These are phyloP conservation scores for Ophiostoma australiae DNA, from an alignment of 2,329 filamentous ascomycete species.

Conservation along the genomic window DNA sequence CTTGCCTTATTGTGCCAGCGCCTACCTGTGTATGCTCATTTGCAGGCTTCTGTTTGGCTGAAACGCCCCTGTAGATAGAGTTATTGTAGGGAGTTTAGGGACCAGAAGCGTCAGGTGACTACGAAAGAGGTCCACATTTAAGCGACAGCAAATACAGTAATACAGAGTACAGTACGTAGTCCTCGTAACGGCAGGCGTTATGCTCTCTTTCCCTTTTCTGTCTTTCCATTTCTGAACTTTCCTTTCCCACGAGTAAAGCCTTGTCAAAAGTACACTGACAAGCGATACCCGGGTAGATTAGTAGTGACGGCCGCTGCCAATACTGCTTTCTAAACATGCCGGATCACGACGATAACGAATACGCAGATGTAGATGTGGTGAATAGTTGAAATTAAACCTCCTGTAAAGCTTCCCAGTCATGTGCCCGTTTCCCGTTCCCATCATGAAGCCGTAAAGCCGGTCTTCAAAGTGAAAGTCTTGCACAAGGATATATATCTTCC, in stretches of 20 bases:
- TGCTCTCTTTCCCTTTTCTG: not conserved
- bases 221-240: not conserved
- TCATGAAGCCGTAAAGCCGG: slow-evolving; percentile 18
- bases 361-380: not conserved
- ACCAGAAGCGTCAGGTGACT: not conserved
- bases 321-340: not conserved
- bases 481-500: slow-evolving; percentile 23
- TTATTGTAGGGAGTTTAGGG: not conserved
- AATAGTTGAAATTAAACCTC: slow-evolving; percentile 19
- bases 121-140: not conserved
- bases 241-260: not conserved
- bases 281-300: too few relatives aligned
- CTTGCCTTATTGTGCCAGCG: slow-evolving; percentile 5
- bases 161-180: not conserved
- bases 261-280: not conserved
- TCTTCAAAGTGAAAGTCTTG: slow-evolving; percentile 14
- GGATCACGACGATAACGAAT: not conserved
- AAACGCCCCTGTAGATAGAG: not conserved
- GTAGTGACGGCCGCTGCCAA: too few relatives aligned
- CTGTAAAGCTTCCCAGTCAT: slow-evolving; percentile 6
- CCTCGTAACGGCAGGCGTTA: not conserved
- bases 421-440: slow-evolving; percentile 20
- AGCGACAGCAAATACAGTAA: not conserved
- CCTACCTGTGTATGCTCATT: not conserved
- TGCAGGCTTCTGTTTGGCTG: not conserved